Evolutionary conservation across 169 alveolate genomes (phyloP).

Genomic region (Eimeria tenella): DNA sequence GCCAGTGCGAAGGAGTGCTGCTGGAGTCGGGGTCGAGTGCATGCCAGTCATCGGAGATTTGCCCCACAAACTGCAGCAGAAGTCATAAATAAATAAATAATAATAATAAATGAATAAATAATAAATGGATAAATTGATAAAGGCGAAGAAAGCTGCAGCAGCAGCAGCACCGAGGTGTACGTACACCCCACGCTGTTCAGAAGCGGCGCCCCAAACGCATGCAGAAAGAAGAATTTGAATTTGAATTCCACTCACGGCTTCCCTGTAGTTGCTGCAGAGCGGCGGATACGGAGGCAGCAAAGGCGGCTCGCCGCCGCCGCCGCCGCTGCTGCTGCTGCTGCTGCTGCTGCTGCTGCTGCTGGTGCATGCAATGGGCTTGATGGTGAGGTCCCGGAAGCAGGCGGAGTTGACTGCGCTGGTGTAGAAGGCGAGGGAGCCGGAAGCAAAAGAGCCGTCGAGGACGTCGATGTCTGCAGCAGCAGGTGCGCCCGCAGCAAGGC

Average conservation of each 20-base stretch:
- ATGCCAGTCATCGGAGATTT: conserved; percentile 24
- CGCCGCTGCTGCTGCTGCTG: conserved; percentile 42
- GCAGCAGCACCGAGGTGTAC: too few relatives aligned
- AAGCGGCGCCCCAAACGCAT: too few relatives aligned
- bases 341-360: too few relatives aligned
- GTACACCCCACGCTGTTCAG: conserved; percentile 75
- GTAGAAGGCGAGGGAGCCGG: conserved; percentile 89
- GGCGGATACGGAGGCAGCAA: conserved; percentile 86
- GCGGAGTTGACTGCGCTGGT: conserved; percentile 86
- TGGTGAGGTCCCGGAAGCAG: conserved; percentile 83
- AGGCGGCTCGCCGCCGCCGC: conserved; percentile 66
- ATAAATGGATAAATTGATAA: background rate
- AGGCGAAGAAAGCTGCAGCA: conserved; percentile 50
- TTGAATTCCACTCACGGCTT: conserved; percentile 16
- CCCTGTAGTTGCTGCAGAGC: conserved; percentile 86
- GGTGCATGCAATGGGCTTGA: conserved; percentile 88
- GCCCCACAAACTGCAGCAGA: conserved; percentile 24
- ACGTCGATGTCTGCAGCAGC: conserved; percentile 86
- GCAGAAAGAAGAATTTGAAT: background rate
- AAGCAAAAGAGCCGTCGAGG: conserved; percentile 85
- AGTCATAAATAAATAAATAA: background rate
- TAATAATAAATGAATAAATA: background rate
- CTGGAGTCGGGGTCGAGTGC: background rate
- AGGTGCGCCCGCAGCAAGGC: background rate
- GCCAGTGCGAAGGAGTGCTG: conserved; percentile 81